Base-by-base conservation (phyloP, 306 rosid genomes). In the Castanopsis chinensis region DNA sequence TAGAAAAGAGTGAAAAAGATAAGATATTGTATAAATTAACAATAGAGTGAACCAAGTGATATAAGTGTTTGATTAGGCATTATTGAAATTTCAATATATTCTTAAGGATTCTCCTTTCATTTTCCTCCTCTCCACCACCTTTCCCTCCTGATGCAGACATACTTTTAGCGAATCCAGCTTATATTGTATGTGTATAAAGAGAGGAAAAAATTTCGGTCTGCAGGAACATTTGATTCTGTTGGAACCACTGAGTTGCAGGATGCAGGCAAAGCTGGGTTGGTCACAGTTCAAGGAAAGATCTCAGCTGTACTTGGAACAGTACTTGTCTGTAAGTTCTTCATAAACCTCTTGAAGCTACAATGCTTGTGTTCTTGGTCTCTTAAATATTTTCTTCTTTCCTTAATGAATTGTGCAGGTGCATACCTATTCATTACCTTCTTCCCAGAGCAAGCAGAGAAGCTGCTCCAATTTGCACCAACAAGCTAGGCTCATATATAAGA, bases 401-500 rank as follows among this genome's bases (percentile, higher is more conserved):
- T 71, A 51, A 32, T 76, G 69, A 84, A 69, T 74, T 20, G 65
- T 81, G 63, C 89, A 95, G 99, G 92, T 87, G 99, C 99, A 74
- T 90, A 74, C 82, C 56, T 93, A 28, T 95, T 95, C 88, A 71
- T 92, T 70, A 95, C 99, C 57, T 87, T 95, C 87, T 95, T 95
- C 84, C 99, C 99, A 64, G 98, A 95, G 1, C 98, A 95, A 85
- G 99, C 99, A 21, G 99, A 95, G 91, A 91, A 92, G 87, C 67
- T 95, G 74, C 67, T 95, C 74, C 88, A 87, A 82, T 3, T 90
- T 77, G 88, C 71, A 74, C 91, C 95, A 18, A 25, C 84, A 69
- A 76, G 91, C 72, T 94, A 88, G 78, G 69, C 76, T 61, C 43
- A 41, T 37, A 37, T 43, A 77, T 25, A 6, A 56, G 74, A 41